Conservation (phyloP, 2,329 filamentous ascomycete species). For the Fusarium burgessii region DNA sequence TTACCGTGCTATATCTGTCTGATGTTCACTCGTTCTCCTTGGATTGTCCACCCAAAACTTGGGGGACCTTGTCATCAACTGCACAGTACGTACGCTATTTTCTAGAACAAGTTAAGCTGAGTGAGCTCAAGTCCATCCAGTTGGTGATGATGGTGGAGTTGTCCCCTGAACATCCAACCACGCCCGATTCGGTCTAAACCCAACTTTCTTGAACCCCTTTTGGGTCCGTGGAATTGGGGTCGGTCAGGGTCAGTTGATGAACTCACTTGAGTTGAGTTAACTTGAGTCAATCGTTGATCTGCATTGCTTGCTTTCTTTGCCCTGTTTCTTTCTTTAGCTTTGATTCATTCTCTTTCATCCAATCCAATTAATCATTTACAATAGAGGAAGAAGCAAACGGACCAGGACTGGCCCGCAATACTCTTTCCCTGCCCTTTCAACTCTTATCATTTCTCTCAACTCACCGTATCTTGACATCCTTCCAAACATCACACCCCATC, state of each 20-base stretch:
- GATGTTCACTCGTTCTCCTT: constrained; percentile 22
- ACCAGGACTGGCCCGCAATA: constrained; percentile 9
- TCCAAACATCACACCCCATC: constrained; percentile 1
- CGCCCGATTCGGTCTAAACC: constrained; percentile 36
- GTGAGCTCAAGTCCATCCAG: neutral
- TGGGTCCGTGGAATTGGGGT: constrained; percentile 28
- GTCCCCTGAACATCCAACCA: constrained; percentile 23
- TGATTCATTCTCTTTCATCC: constrained; percentile 9
- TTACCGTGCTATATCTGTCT: constrained; percentile 20
- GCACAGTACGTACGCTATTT: constrained; percentile 34
- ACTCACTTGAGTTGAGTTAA: constrained; percentile 23
- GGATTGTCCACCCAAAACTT: constrained; percentile 20
- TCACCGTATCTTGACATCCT: constrained; percentile 19
- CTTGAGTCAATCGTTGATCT: constrained; percentile 32
- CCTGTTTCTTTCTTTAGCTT: constrained; percentile 7
- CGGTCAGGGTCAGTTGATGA: constrained; percentile 18
- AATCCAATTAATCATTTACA: neutral
- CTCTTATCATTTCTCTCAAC: constrained; percentile 10
- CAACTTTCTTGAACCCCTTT: constrained; percentile 45
- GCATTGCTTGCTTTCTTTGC: constrained; percentile 14
- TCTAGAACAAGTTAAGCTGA: constrained; percentile 31
- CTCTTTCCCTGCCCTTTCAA: constrained; percentile 18
- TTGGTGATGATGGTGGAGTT: constrained; percentile 34
- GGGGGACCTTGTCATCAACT: constrained; percentile 14
- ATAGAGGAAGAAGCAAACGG: constrained; percentile 6